Percentiles rank a stretch among this genome's conserved stretches.
Conservation (phyloP, 495 filamentous ascomycete genomes). For the Xanthoparmelia taractica region DNA sequence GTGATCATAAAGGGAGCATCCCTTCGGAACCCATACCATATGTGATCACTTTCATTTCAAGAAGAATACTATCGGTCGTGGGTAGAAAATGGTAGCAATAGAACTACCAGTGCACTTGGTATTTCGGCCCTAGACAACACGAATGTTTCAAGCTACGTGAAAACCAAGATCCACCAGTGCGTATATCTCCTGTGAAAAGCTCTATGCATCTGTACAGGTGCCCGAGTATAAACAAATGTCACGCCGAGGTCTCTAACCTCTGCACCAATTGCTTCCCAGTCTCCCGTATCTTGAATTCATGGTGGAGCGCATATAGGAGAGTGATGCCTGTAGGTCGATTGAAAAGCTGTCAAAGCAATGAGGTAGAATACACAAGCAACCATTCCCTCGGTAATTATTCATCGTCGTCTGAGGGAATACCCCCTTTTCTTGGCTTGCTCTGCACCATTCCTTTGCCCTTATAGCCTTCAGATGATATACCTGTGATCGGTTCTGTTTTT, state of each 20-base stretch:
- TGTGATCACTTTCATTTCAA: background rate
- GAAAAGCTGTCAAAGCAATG: slow-evolving; percentile 3
- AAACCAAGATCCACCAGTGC: background rate
- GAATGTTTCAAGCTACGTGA: background rate
- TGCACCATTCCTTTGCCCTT: slow-evolving; percentile 76
- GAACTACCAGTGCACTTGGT: background rate
- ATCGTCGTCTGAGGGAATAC: slow-evolving; percentile 21
- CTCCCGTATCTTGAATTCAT: background rate
- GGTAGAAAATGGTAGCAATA: background rate
- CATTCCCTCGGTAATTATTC: slow-evolving; percentile 10
- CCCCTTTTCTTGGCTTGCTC: slow-evolving; percentile 42
- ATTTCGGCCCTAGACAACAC: background rate
- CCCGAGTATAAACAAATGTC: slow-evolving; percentile 4
- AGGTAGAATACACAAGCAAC: slow-evolving; percentile 11
- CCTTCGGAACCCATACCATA: background rate
- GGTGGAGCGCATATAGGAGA: background rate
- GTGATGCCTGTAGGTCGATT: background rate
- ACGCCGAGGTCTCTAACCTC: background rate
- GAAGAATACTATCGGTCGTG: background rate
- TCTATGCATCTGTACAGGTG: slow-evolving; percentile 15
- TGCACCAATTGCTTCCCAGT: background rate
- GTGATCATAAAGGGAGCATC: background rate
- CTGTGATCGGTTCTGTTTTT: slow-evolving; percentile 84
- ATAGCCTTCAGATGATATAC: slow-evolving; percentile 74
- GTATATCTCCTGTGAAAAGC: background rate